Conservation (phyloP, 2,329 filamentous ascomycete species). For the Thelonectria olida region DNA sequence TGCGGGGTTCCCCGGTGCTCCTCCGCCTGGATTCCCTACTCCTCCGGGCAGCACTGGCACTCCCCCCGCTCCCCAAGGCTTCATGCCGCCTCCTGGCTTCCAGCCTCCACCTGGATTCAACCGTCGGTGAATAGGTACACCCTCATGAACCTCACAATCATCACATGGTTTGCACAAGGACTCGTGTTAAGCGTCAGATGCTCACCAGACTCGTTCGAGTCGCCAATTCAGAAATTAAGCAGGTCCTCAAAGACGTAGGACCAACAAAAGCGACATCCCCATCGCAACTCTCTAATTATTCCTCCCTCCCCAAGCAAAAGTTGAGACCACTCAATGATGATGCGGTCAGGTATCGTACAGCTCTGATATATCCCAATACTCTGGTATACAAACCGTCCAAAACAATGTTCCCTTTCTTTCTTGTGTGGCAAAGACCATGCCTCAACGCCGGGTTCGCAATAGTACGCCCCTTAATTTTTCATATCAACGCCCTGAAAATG, state of each 20-base stretch:
- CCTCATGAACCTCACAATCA: slow-evolving; percentile 11
- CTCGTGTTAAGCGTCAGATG: not conserved
- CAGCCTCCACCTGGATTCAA: slow-evolving; percentile 57
- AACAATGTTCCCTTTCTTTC: slow-evolving; percentile 30
- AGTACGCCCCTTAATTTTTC: slow-evolving; percentile 3
- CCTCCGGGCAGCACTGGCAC: slow-evolving; percentile 45
- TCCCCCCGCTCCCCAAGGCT: slow-evolving; percentile 53
- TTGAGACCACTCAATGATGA: slow-evolving; percentile 27
- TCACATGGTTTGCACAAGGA: slow-evolving; percentile 4
- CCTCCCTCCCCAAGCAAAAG: slow-evolving; percentile 10
- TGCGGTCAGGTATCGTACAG: slow-evolving; percentile 41
- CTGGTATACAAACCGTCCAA: slow-evolving; percentile 42
- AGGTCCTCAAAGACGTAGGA: not conserved
- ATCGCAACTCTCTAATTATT: slow-evolving; percentile 24
- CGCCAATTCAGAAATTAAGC: slow-evolving; percentile 2
- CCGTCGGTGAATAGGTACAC: slow-evolving; percentile 42
- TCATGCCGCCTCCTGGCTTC: slow-evolving; percentile 54
- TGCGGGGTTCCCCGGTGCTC: slow-evolving; percentile 51
- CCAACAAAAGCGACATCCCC: slow-evolving; percentile 7
- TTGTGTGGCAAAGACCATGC: slow-evolving; percentile 35
- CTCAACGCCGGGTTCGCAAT: slow-evolving; percentile 35
- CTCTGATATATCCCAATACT: slow-evolving; percentile 27
- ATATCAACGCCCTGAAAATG: slow-evolving; percentile 49
- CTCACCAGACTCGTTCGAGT: slow-evolving; percentile 16
- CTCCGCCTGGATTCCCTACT: slow-evolving; percentile 52